A percentile compares a stretch with the other conserved stretches of the same genome.
phyloP scores from a whole-genome alignment of 192 early-diverging fungal species.

The Backusella macrospora region DNA sequence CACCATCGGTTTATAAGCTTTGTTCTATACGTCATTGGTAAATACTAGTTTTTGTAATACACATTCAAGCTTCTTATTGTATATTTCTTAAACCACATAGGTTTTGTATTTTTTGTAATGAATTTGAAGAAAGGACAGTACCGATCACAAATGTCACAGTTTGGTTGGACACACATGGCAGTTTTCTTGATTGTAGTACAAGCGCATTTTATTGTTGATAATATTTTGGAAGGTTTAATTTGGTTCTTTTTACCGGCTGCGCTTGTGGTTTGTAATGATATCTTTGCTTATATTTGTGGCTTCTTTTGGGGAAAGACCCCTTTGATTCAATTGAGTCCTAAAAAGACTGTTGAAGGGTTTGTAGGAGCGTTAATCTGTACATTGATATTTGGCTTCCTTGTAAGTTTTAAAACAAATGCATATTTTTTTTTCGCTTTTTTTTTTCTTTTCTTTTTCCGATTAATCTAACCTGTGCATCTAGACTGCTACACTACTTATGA shows the following conservation, averaged over 20 bases:
- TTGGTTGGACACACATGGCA: constrained; percentile 98
- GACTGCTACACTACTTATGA: constrained; percentile 52
- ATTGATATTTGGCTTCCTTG: constrained; percentile 84
- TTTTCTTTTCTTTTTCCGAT: too few species aligned
- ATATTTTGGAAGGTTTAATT: constrained; percentile 96
- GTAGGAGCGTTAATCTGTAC: constrained; percentile 88
- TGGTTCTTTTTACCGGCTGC: constrained; percentile 94
- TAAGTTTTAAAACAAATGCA: constrained; percentile 31
- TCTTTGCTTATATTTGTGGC: constrained; percentile 93
- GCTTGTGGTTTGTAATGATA: constrained; percentile 94
- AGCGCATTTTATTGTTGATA: constrained; percentile 96
- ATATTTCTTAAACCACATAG: constrained; percentile 27
- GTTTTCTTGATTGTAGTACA: constrained; percentile 90
- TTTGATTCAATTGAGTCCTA: constrained; percentile 92
- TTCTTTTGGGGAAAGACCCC: constrained; percentile 94
- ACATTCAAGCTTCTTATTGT: not conserved
- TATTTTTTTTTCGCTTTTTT: too few species aligned
- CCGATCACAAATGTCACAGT: constrained; percentile 94
- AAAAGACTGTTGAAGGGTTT: constrained; percentile 98
- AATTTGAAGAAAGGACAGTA: constrained; percentile 93
- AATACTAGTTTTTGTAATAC: not conserved
- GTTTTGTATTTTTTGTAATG: constrained; percentile 91
- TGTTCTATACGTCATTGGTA: constrained; percentile 82
- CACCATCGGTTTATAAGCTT: constrained; percentile 96
- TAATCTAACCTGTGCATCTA: constrained; percentile 12